These are phyloP conservation scores for Phaffia australis DNA, from an alignment of 768 basidiomycete species.

Conservation along the genomic window DNA sequence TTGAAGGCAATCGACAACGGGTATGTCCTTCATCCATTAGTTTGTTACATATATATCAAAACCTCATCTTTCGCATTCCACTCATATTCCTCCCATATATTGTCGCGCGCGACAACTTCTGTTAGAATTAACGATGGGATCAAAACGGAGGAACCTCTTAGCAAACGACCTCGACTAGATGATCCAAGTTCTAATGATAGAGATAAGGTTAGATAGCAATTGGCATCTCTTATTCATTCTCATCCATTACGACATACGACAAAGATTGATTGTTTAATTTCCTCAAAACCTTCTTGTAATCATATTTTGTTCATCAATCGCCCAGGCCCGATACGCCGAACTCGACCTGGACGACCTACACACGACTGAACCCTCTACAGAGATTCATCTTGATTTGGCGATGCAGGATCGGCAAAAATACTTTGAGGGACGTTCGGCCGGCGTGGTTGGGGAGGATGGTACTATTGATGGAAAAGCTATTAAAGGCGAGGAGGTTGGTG, in stretches of 20 bases:
- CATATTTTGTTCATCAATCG: neutral
- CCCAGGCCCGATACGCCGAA: conserved; percentile 37
- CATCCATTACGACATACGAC: neutral
- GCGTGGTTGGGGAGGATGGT: conserved; percentile 26
- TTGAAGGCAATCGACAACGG: conserved; percentile 47
- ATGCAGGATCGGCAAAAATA: conserved; percentile 63
- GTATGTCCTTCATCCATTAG: neutral
- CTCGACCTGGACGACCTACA: conserved; percentile 80
- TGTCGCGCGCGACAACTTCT: neutral
- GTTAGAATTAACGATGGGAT: neutral
- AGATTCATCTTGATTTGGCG: conserved; percentile 68
- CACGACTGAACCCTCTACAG: conserved; percentile 52
- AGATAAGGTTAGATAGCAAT: neutral
- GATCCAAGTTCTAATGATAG: neutral
- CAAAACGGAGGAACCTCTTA: conserved; percentile 1
- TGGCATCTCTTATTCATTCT: neutral
- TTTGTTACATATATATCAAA: neutral
- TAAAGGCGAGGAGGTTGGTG: conserved; percentile 30
- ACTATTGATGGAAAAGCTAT: conserved; percentile 28
- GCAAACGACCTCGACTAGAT: conserved; percentile 13
- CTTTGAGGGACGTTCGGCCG: conserved; percentile 52
- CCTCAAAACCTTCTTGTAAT: neutral
- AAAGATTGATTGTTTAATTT: too few species aligned
- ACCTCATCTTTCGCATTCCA: conserved; percentile 6
- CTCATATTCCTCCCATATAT: neutral